A percentile compares a stretch with the other conserved stretches of the same genome.
phyloP scores from a whole-genome alignment of 2,329 filamentous ascomycete species.

The Paracoccidioides lutzii region DNA sequence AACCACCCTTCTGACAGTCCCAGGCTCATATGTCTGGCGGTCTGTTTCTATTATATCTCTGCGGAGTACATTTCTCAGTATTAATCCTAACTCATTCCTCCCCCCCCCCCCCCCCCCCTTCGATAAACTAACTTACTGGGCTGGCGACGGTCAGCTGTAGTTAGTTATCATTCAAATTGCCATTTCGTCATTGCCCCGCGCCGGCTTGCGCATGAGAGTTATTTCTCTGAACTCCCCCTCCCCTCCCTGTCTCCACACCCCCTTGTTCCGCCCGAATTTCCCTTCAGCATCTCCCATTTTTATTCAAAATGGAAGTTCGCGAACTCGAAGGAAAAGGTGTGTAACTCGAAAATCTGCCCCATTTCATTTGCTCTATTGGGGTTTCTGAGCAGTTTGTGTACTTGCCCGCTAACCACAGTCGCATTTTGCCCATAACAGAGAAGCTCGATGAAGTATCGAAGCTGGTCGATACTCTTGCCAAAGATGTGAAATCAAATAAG shows the following conservation, averaged over 20 bases:
- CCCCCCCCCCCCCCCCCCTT: not conserved
- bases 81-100: not conserved
- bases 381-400: not conserved
- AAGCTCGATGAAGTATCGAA: conserved; percentile 57
- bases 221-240: not conserved
- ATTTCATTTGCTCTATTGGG: not conserved
- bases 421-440: conserved; percentile 28
- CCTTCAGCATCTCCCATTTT: not conserved
- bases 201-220: not conserved
- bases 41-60: not conserved
- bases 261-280: not conserved
- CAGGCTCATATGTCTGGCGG: too few relatives aligned
- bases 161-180: not conserved
- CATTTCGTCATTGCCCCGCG: not conserved
- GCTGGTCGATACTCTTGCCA: conserved; percentile 48
- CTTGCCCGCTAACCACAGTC: not conserved
- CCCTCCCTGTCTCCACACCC: too few relatives aligned
- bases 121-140: not conserved
- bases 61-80: not conserved
- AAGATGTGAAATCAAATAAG: conserved; percentile 48
- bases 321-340: conserved; percentile 10
- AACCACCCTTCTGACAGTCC: too few relatives aligned
- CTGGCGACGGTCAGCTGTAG: not conserved
- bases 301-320: conserved; percentile 9
- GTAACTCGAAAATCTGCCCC: not conserved